Conservation (phyloP, 768 basidiomycete species). For the Cystobasidiopsis lactophilus region DNA sequence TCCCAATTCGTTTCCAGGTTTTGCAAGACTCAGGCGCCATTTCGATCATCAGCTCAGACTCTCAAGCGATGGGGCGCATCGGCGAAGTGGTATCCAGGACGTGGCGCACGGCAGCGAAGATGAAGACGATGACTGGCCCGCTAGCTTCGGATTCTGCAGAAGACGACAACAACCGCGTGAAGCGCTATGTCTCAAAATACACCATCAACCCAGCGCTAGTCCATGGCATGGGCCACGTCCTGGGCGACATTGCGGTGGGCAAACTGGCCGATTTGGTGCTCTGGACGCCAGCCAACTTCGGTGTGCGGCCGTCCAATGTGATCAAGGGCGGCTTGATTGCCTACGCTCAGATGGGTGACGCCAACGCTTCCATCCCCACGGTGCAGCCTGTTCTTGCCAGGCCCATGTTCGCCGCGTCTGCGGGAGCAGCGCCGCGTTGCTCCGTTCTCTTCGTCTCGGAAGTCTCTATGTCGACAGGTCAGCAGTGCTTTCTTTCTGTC, state of each 20-base stretch:
- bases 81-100: conserved; percentile 82
- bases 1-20: neutral
- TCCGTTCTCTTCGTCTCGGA: conserved; percentile 72
- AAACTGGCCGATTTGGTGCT: conserved; percentile 81
- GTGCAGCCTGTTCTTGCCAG: conserved; percentile 69
- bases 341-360: conserved; percentile 87
- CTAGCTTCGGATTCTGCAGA: conserved; percentile 44
- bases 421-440: conserved; percentile 56
- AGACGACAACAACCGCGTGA: conserved; percentile 71
- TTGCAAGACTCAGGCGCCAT: conserved; percentile 45
- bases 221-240: conserved; percentile 68
- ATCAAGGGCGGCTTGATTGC: conserved; percentile 85
- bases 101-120: conserved; percentile 93
- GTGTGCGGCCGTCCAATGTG: conserved; percentile 76
- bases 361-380: conserved; percentile 86
- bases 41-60: conserved; percentile 87
- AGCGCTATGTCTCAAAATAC: conserved; percentile 87
- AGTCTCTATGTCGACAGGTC: conserved; percentile 36
- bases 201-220: conserved; percentile 93
- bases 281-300: conserved; percentile 89
- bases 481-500: too few relatives aligned
- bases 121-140: conserved; percentile 58
- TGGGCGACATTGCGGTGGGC: conserved; percentile 63
- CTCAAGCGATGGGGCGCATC: conserved; percentile 95
- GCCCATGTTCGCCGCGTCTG: conserved; percentile 81